Conservation (phyloP, 148 eudicot genomes). For the Linanthus parryae region DNA sequence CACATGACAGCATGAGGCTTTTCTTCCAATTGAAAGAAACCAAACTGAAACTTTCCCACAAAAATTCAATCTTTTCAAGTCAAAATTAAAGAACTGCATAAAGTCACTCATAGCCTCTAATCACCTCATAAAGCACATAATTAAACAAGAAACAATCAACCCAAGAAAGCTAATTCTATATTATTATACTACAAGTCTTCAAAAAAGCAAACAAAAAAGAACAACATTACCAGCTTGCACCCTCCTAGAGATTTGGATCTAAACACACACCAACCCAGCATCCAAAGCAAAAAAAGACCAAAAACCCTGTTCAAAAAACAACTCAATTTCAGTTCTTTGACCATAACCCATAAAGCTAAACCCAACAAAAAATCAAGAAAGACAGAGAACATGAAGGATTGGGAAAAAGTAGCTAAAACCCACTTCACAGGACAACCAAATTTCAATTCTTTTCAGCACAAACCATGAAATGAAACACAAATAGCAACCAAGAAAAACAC, state of each 20-base stretch:
- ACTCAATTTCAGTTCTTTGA: too few relatives aligned
- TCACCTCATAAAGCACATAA: background rate
- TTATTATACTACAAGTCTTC: too few relatives aligned
- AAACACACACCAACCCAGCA: slow-evolving; percentile 1
- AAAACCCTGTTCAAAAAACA: too few relatives aligned
- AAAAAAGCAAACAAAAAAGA: too few relatives aligned
- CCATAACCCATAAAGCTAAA: slow-evolving; percentile 5
- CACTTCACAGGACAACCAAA: background rate
- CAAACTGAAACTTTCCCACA: slow-evolving; percentile 3
- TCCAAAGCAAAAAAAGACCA: background rate
- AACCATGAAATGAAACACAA: background rate
- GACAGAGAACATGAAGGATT: too few relatives aligned
- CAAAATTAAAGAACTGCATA: background rate
- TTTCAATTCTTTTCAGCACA: too few relatives aligned
- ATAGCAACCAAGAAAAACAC: background rate
- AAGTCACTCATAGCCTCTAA: background rate
- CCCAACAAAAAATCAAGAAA: too few relatives aligned
- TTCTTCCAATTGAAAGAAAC: background rate
- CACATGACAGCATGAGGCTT: background rate
- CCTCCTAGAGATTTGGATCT: background rate
- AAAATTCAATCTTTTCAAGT: background rate
- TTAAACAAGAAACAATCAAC: background rate
- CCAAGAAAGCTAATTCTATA: background rate
- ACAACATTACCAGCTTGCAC: background rate
- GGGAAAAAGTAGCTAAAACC: slow-evolving; percentile 2